Percentiles rank a stretch among this genome's conserved stretches.
Conservation (phyloP, 2,329 filamentous ascomycete genomes). For the Ophiocordyceps robertsii region DNA sequence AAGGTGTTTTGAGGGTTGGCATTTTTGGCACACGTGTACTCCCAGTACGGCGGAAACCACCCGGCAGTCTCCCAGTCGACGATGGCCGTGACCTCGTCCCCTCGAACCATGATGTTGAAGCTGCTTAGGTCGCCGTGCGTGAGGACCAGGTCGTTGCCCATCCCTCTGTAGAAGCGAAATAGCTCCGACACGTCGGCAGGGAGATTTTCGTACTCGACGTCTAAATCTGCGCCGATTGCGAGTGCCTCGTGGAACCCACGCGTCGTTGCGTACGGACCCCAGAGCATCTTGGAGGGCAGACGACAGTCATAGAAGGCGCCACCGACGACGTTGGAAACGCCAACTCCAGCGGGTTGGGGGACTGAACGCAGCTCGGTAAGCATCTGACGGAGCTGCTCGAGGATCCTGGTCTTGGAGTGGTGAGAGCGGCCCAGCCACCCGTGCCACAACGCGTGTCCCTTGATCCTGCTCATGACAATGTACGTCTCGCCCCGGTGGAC, state of each 20-base stretch:
- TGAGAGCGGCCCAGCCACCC: constrained; percentile 3
- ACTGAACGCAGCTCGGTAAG: background rate
- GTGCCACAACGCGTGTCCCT: constrained; percentile 8
- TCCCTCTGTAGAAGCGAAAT: constrained; percentile 17
- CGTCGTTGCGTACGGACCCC: background rate
- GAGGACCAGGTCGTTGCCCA: constrained; percentile 22
- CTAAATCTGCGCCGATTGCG: background rate
- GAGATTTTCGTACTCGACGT: constrained; percentile 1
- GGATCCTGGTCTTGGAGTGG: constrained; percentile 6
- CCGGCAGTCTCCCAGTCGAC: constrained; percentile 20
- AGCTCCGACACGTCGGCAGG: constrained; percentile 17
- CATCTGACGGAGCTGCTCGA: constrained; percentile 10
- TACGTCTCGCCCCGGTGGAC: constrained; percentile 1
- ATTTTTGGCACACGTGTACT: constrained; percentile 12
- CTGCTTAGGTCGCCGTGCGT: constrained; percentile 31
- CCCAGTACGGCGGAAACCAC: constrained; percentile 21
- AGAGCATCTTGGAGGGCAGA: background rate
- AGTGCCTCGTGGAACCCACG: background rate
- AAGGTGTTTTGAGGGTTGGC: constrained; percentile 7
- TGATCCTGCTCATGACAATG: constrained; percentile 14
- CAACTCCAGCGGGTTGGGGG: background rate
- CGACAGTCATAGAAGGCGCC: background rate
- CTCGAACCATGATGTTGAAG: constrained; percentile 24
- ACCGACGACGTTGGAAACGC: constrained; percentile 12
- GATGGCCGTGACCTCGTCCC: constrained; percentile 27